Conservation (phyloP, 2,329 filamentous ascomycete species). For the Fusarium temperatum region DNA sequence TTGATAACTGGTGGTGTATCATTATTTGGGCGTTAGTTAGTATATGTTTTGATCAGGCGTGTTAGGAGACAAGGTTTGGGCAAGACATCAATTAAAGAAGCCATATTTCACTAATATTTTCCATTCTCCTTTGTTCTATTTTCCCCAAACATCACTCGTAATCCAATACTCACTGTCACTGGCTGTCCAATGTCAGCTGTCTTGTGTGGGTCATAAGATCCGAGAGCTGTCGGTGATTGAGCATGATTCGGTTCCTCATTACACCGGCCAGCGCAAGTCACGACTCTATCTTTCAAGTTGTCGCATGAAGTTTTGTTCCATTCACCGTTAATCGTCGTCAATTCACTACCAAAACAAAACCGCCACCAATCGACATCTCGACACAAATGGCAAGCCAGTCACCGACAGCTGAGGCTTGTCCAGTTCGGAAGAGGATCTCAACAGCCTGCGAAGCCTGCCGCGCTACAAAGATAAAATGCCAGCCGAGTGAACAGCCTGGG, state of each 20-base stretch:
- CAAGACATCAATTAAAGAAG: background rate
- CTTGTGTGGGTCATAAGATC: constrained; percentile 13
- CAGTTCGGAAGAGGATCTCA: constrained; percentile 40
- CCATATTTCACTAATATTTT: background rate
- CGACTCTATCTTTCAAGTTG: background rate
- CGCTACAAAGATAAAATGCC: constrained; percentile 63
- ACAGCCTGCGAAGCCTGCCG: constrained; percentile 66
- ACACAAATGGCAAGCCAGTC: constrained; percentile 22
- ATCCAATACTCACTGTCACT: background rate
- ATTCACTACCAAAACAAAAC: background rate
- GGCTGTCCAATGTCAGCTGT: background rate
- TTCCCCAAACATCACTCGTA: background rate
- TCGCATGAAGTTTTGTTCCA: background rate
- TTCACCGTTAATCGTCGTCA: background rate
- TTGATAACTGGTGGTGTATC: background rate
- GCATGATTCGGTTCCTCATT: constrained; percentile 25
- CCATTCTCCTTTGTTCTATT: background rate
- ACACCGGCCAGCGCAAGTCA: constrained; percentile 16
- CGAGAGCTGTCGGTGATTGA: constrained; percentile 29
- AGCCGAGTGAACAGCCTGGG: constrained; percentile 55
- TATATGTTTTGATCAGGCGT: background rate
- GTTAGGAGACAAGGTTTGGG: background rate
- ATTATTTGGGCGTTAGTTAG: background rate
- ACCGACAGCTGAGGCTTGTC: constrained; percentile 11
- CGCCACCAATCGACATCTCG: background rate